These are phyloP conservation scores for Aspergillus versicolor DNA, from an alignment of 2,329 filamentous ascomycete species.

Conservation along the genomic window DNA sequence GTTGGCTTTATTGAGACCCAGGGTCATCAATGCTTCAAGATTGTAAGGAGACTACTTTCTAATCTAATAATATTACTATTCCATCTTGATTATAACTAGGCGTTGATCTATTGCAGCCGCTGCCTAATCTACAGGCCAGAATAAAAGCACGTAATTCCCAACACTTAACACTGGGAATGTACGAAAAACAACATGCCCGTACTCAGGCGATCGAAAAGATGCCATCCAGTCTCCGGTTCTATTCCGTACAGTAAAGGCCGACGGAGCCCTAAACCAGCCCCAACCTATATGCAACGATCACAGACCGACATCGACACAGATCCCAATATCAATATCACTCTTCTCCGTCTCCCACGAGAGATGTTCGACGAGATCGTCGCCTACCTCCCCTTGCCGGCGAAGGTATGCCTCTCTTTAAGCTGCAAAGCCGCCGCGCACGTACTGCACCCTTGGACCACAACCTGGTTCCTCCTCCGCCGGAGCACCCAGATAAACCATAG, in stretches of 20 bases:
- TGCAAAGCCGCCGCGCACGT: conserved; percentile 4
- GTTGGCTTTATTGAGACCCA: no score
- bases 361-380: conserved; percentile 1
- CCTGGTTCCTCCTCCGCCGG: not conserved
- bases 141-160: no score
- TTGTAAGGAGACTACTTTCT: no score
- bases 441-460: not conserved
- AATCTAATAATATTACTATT: no score
- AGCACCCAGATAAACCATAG: not conserved
- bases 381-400: not conserved
- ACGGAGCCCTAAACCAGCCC: not conserved
- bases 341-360: conserved; percentile 3
- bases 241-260: not conserved
- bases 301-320: not conserved
- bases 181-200: not conserved
- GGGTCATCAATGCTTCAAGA: no score
- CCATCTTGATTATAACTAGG: no score
- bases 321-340: not conserved
- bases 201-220: not conserved
- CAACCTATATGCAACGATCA: not conserved
- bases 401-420: conserved; percentile 3
- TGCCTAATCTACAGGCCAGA: no score
- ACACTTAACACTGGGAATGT: no score
- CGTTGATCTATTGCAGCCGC: no score
- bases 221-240: not conserved